phyloP scores from a whole-genome alignment of 202 grass and related monocot species.

The Brachypodium distachyon region DNA sequence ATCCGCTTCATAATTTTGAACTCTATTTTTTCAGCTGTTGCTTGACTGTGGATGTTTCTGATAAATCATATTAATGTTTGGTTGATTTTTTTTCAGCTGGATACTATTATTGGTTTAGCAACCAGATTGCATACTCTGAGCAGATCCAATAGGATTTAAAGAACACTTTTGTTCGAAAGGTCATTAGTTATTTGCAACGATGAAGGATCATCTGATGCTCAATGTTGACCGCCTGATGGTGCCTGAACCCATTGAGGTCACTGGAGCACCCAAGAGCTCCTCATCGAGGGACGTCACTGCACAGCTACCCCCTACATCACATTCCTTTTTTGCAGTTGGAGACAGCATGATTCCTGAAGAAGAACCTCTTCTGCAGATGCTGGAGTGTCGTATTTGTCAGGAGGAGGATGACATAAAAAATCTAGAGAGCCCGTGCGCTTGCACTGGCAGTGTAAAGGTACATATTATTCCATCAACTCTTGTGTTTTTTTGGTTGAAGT shows the following conservation, averaged over 20 bases:
- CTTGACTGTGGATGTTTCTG: background rate
- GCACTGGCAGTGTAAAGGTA: conserved; percentile 89
- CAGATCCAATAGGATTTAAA: conserved; percentile 29
- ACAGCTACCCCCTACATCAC: background rate
- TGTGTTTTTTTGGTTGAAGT: background rate
- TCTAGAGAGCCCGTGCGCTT: conserved; percentile 70
- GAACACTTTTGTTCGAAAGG: conserved; percentile 19
- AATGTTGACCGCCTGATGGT: conserved; percentile 43
- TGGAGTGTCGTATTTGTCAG: conserved; percentile 90
- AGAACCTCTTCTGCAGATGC: conserved; percentile 56
- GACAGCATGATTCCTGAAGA: conserved; percentile 48
- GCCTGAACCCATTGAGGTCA: conserved; percentile 19
- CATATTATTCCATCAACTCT: conserved; percentile 2
- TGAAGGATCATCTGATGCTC: conserved; percentile 68
- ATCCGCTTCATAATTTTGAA: background rate
- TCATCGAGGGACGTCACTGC: conserved; percentile 28
- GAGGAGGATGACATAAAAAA: conserved; percentile 74
- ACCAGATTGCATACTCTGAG: conserved; percentile 20
- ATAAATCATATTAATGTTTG: background rate
- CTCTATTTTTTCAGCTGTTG: background rate
- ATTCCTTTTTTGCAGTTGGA: conserved; percentile 21
- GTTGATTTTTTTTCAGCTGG: background rate
- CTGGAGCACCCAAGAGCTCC: conserved; percentile 19
- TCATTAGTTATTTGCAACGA: conserved; percentile 27
- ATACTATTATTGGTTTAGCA: conserved; percentile 12